Evolutionary conservation across 345 rosid species (phyloP), one percentile per base, ranked within the genome.

Genomic region (Camelina hispida): DNA sequence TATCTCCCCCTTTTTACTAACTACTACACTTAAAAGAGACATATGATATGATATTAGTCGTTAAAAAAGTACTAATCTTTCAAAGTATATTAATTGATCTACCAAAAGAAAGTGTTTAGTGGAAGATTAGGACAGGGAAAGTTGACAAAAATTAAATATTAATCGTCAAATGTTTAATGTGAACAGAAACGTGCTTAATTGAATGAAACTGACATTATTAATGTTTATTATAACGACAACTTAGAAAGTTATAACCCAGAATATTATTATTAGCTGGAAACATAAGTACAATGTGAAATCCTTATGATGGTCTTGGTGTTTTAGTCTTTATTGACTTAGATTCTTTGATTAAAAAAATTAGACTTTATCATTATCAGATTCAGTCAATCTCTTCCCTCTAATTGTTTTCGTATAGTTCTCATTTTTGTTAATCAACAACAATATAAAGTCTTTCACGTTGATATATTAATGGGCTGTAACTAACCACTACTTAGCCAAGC

Each of bases 151-250:
- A 23, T 15, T 34, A 17, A 57, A 17, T 12, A 32, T 0, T 6
- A n/a, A 7, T 7, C 37, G 37, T 47, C 44, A 9, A 38, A 34
- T 34, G 6, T 0, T 60, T n/a, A 37, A 37, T 60, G 25, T 16
- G 38, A n/a, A 50, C n/a, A 3, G 37, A 71, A 71, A 71, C 68
- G 69, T 62, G 69, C 30, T 61, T 22, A 61, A 16, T 16, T 50
- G 23, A 61, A n/a, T 37, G 75, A 37, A 11, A 22, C 51, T 48
- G 68, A 71, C 60, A 46, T 34, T 34, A 38, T 60, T n/a, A 48
- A 20, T 71, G 42, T 50, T 50, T n/a, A 71, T 71, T 35, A 60
- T 12, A 47, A 35, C 47, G 37, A 34, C 34, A 13, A 48, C 1
- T 34, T 34, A 17, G 13, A 28, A 37, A 10, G 6, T 16, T 34